Evolutionary conservation across 2,329 filamentous ascomycete species (phyloP), one percentile per base, ranked within the genome.

Genomic region (Neoscytalidium dimidiatum): DNA sequence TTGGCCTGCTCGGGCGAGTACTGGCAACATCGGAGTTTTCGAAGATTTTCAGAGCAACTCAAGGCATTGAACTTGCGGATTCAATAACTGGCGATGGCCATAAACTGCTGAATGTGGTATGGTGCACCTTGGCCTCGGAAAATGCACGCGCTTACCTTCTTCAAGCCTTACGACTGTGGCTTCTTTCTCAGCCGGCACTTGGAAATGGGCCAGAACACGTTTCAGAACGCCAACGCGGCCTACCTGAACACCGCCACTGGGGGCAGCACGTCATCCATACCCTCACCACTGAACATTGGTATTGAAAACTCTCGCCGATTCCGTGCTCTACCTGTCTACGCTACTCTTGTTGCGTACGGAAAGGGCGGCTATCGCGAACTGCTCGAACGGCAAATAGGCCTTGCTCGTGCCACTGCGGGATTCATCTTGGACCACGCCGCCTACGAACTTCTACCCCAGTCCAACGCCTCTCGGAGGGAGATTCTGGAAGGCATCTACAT

Each of bases 231-330:
- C 33, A 94, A 94, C 74, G 94, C 94, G 2, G 91, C 89, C 1
- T 97, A 97, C 73, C 86, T 97, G 51, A 76, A 74, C 7, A 68
- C 77, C 8, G 76, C 77, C 21, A 71, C 74, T 66, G 67, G 77
- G 7, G 75, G 49, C 29, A n/a, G 77, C 19, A 71, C 74, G 66
- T 67, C 72, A 56, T 71, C 69, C 1, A 90, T 95, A 67, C 87
- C 89, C n/a, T 94, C 91, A 3, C 94, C 94, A 0, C 81, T 96
- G 17, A 94, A 97, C 77, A 87, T 95, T 64, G 92, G 93, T 21
- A 82, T 97, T 21, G 94, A 97, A 71, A 97, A 97, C 78, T 97
- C 93, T 1, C 88, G 94, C 43, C 89, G 94, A 5, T 96, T 97
- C 81, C 87, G 94, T 62, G 94, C 94, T 0, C 81, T 97, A n/a